A percentile compares a stretch with the other conserved stretches of the same genome.
These are phyloP conservation scores for Salvia splendens DNA, from an alignment of 257 asterid species.

Conservation along the genomic window DNA sequence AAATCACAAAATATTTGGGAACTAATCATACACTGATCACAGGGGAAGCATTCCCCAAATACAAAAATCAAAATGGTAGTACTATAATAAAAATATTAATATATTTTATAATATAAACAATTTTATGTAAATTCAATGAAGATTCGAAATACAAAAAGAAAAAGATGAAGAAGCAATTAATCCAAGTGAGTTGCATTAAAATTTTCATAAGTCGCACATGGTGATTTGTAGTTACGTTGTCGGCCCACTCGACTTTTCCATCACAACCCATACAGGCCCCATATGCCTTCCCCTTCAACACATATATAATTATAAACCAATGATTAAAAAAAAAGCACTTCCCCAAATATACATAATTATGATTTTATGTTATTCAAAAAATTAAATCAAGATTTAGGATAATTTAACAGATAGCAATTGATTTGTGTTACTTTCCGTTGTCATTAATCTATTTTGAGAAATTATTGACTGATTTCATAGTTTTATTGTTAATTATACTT, in stretches of 20 bases:
- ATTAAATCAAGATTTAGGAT: neutral
- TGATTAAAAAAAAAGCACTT: too few species aligned
- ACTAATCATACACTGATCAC: neutral
- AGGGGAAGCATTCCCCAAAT: neutral
- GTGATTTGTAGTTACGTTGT: conserved; percentile 19
- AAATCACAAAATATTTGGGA: neutral
- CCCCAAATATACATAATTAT: neutral
- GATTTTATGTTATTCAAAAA: conserved; percentile 13
- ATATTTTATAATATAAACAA: too few species aligned
- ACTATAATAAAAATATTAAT: too few species aligned
- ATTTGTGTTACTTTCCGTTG: too few species aligned
- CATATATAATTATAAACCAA: too few species aligned
- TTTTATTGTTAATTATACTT: too few species aligned
- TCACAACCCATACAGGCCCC: conserved; percentile 28
- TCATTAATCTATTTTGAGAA: too few species aligned
- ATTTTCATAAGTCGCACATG: conserved; percentile 18
- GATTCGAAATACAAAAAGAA: conserved; percentile 32
- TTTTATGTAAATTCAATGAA: neutral
- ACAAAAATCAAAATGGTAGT: too few species aligned
- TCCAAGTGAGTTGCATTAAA: conserved; percentile 17
- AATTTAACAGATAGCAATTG: neutral
- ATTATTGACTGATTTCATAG: too few species aligned
- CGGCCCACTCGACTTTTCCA: conserved; percentile 43
- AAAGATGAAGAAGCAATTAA: conserved; percentile 6
- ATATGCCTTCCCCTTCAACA: conserved; percentile 6